Conservation (phyloP, 2,329 filamentous ascomycete species). For the Daldinia eschscholtzii region DNA sequence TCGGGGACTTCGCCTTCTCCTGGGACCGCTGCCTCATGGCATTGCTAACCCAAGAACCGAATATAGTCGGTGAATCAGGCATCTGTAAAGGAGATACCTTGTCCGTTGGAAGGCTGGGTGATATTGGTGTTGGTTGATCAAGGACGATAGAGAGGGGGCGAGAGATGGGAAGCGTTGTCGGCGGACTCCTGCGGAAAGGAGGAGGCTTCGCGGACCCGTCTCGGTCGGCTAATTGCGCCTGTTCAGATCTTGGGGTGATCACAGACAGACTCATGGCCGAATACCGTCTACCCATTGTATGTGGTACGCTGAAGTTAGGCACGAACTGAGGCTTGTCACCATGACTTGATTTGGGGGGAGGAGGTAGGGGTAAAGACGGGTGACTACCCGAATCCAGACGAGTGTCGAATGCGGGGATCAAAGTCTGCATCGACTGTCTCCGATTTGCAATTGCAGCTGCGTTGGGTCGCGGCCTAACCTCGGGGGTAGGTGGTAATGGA, state of each 20-base stretch:
- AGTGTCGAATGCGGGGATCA: conserved; percentile 60
- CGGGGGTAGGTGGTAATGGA: conserved; percentile 45
- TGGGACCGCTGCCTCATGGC: conserved; percentile 19
- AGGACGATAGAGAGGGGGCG: conserved; percentile 67
- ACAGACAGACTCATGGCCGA: conserved; percentile 55
- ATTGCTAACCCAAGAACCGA: conserved; percentile 21
- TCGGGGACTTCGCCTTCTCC: conserved; percentile 20
- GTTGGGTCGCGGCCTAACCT: conserved; percentile 64
- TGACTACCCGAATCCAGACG: conserved; percentile 49
- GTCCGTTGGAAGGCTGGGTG: conserved; percentile 33
- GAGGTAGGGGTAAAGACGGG: conserved; percentile 47
- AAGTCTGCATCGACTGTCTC: conserved; percentile 65
- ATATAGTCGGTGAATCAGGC: conserved; percentile 27
- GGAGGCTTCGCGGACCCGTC: conserved; percentile 46
- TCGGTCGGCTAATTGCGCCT: conserved; percentile 41
- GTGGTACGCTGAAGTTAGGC: conserved; percentile 68
- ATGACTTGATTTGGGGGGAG: conserved; percentile 35
- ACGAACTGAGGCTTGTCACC: conserved; percentile 52
- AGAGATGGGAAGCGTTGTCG: conserved; percentile 62
- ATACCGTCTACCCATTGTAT: conserved; percentile 60
- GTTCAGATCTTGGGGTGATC: conserved; percentile 35
- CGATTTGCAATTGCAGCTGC: conserved; percentile 64
- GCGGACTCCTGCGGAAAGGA: conserved; percentile 55
- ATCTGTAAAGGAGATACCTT: conserved; percentile 24
- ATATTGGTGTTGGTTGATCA: conserved; percentile 64